Evolutionary conservation across 352 stramenopile genomes (phyloP), one percentile per base, ranked within the genome.

Genomic region (Elongisporangium senticosum): DNA sequence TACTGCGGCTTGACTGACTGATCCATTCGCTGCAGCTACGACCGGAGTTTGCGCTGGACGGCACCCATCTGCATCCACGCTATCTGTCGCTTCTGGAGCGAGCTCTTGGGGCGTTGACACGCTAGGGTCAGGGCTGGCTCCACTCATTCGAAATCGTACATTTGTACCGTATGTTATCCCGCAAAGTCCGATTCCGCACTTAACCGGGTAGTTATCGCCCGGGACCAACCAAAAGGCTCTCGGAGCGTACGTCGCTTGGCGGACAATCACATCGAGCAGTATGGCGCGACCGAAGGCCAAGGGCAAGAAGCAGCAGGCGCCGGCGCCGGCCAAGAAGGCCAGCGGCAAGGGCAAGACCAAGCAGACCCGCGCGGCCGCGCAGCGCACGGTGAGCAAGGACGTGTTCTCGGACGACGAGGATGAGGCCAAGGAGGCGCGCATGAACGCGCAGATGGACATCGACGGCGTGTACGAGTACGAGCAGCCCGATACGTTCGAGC

Each of bases 401-500:
- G 83, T 96, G 28, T 93, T 87, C 60, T 89, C 83, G 59, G 77
- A 93, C 72, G 77, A 96, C 54, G 73, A 92, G 23, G 65, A 89
- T 54, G 79, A 95, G 53, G 67, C 78, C 17, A 67, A 89, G 63
- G 74, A 93, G 51, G 71, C 73, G 58, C 53, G 70, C 21, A 82
- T 84, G 66, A 85, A 89, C 54, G 68, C 66, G 17, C 74, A 79
- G 19, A 83, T 87, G 53, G 84, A 96, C 63, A 82, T 92, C 50
- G 75, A 91, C 61, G 72, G 79, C 63, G 79, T 93, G 58, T 88
- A 91, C 64, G 85, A 91, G 72, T 90, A 90, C 64, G 82, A 94
- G 59, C 67, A 79, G 55, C 83, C 83, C 14, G 88, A 74, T 47
- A 79, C 77, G 39, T 84, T 93, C 21, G 85, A 87, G 21, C 73